A percentile compares a stretch with the other conserved stretches of the same genome.
Evolutionary conservation across 1,284 basidiomycete species (phyloP).

Genomic region (Malassezia slooffiae): DNA sequence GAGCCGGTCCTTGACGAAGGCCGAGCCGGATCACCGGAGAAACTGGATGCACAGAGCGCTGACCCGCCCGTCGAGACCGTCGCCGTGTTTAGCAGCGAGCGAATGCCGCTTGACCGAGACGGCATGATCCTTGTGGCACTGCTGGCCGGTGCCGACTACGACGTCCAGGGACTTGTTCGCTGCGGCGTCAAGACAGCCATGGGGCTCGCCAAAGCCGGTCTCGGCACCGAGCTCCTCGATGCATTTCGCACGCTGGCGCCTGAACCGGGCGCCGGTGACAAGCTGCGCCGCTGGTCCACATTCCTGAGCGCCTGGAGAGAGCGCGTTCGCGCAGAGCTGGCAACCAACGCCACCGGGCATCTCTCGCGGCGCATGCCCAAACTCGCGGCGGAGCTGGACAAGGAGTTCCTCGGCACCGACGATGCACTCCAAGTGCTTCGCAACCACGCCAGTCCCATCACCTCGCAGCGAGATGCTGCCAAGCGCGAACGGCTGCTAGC

Average conservation of each 20-base stretch:
- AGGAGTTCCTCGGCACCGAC: background rate
- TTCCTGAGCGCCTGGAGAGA: conserved; percentile 22
- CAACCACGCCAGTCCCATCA: conserved; percentile 3
- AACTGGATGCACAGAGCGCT: too few relatives aligned
- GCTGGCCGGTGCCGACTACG: conserved; percentile 81
- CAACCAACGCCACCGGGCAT: conserved; percentile 18
- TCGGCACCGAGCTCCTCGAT: conserved; percentile 52
- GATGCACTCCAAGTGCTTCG: background rate
- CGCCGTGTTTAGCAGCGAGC: conserved; percentile 61
- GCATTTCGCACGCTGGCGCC: conserved; percentile 50
- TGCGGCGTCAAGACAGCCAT: conserved; percentile 46
- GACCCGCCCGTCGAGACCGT: conserved; percentile 1
- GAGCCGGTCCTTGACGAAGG: conserved; percentile 12
- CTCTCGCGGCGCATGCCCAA: conserved; percentile 16
- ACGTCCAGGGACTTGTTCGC: conserved; percentile 45
- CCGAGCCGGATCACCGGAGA: too few relatives aligned
- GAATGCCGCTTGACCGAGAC: conserved; percentile 52
- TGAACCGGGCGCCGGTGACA: too few relatives aligned
- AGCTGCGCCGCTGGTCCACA: background rate
- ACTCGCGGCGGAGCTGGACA: conserved; percentile 17
- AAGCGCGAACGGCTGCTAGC: background rate
- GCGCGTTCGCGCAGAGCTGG: conserved; percentile 22
- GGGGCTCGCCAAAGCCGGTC: conserved; percentile 50
- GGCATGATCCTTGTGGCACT: conserved; percentile 76
- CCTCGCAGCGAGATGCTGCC: background rate